Evolutionary conservation across 2,329 filamentous ascomycete species (phyloP).

Genomic region (Fusarium nodosum): DNA sequence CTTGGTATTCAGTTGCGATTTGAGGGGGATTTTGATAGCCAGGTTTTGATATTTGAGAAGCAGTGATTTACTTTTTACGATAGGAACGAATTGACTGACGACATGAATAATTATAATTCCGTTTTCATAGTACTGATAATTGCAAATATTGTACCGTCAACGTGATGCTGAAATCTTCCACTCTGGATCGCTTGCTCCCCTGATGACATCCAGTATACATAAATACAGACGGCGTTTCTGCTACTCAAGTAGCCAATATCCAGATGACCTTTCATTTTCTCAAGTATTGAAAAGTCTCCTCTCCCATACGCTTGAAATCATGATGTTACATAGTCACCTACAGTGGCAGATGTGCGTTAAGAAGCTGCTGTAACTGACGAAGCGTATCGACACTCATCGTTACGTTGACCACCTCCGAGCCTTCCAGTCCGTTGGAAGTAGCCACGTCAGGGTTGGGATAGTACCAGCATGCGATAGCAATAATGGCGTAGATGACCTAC

Average conservation of each 20-base stretch:
- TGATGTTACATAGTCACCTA: neutral
- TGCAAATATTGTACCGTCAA: neutral
- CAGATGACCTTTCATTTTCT: no score
- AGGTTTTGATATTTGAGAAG: conserved; percentile 67
- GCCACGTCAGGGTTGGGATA: conserved; percentile 60
- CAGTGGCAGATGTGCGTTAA: conserved; percentile 35
- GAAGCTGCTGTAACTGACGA: conserved; percentile 47
- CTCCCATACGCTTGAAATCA: neutral
- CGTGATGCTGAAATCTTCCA: neutral
- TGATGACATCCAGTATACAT: neutral
- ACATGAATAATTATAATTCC: neutral
- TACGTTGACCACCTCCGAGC: conserved; percentile 46
- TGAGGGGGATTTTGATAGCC: conserved; percentile 68
- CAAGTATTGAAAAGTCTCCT: neutral
- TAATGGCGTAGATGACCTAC: conserved; percentile 59
- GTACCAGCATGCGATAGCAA: conserved; percentile 61
- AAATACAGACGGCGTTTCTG: no score
- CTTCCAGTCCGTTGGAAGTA: conserved; percentile 52
- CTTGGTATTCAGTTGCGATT: conserved; percentile 68
- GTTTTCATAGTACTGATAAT: neutral
- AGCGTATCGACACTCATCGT: conserved; percentile 52
- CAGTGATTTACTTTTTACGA: conserved; percentile 2
- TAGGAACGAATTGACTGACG: no score
- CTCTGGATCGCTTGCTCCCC: neutral
- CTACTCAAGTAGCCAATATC: no score